A percentile compares a stretch with the other conserved stretches of the same genome.
Conservation (phyloP, 352 stramenopile species). For the Plasmopara halstedii region DNA sequence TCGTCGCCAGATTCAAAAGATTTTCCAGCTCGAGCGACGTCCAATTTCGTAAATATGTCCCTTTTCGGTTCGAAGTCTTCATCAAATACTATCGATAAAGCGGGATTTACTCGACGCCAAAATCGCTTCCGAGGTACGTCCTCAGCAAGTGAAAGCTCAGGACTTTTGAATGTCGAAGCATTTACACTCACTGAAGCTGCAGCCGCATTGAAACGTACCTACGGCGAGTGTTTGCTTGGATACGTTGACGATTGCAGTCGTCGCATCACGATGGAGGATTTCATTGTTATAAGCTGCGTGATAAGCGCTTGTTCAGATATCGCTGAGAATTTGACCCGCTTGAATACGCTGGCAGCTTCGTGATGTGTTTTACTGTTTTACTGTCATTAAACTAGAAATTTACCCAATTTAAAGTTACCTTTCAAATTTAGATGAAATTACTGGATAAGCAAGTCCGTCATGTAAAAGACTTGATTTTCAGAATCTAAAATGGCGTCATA, state of each 20-base stretch:
- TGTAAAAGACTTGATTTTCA: too few relatives aligned
- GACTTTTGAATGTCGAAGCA: conserved; percentile 47
- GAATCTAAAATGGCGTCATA: too few relatives aligned
- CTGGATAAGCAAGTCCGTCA: too few relatives aligned
- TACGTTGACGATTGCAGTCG: conserved; percentile 22
- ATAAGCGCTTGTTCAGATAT: conserved; percentile 55
- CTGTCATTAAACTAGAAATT: too few relatives aligned
- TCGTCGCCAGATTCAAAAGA: conserved; percentile 4
- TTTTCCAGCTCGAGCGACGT: conserved; percentile 3
- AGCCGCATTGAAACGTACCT: conserved; percentile 36
- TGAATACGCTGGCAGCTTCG: conserved; percentile 53
- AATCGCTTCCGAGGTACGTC: conserved; percentile 20
- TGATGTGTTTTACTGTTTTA: too few relatives aligned
- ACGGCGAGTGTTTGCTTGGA: conserved; percentile 43
- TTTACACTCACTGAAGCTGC: conserved; percentile 52
- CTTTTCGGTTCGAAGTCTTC: conserved; percentile 13
- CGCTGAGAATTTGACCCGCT: conserved; percentile 39
- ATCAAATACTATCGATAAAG: conserved; percentile 4
- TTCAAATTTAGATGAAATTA: too few relatives aligned
- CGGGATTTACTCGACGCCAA: conserved; percentile 3
- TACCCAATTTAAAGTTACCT: too few relatives aligned
- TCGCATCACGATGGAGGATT: conserved; percentile 50
- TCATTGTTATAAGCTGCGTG: conserved; percentile 67
- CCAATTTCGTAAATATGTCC: conserved; percentile 29
- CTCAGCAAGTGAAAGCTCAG: conserved; percentile 25